Evolutionary conservation across 768 basidiomycete genomes (phyloP).

Genomic region (Grammothele lineata): DNA sequence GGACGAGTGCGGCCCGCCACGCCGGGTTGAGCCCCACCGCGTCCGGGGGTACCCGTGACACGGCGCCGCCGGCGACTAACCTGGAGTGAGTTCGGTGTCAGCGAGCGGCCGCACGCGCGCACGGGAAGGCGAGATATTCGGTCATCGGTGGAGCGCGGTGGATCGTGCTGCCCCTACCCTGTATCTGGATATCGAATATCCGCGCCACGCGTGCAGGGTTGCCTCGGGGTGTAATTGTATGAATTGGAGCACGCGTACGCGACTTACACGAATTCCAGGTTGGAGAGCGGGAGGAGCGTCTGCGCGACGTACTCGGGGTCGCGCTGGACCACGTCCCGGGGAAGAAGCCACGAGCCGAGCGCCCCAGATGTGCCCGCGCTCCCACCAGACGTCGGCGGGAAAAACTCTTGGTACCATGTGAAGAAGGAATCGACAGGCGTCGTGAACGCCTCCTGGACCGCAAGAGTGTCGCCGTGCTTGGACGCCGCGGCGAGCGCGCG

Average conservation of each 20-base stretch:
- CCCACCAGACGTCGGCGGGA: constrained; percentile 1
- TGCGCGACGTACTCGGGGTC: constrained; percentile 14
- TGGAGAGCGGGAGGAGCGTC: constrained; percentile 10
- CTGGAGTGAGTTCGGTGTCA: constrained; percentile 20
- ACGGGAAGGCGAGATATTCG: no score
- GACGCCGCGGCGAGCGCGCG: constrained; percentile 16
- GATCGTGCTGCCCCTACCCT: no score
- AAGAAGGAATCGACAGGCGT: constrained; percentile 17
- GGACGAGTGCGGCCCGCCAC: constrained; percentile 40
- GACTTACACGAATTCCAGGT: constrained; percentile 12
- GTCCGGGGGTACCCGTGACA: constrained; percentile 32
- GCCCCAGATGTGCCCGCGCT: constrained; percentile 8
- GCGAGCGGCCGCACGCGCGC: neutral
- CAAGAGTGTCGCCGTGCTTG: constrained; percentile 16
- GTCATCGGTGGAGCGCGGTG: no score
- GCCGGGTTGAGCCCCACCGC: constrained; percentile 43
- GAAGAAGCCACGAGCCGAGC: constrained; percentile 20
- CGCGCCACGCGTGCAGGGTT: no score
- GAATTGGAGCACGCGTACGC: no score
- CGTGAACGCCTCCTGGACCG: constrained; percentile 6
- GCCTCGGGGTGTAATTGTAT: no score
- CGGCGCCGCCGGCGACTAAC: constrained; percentile 41
- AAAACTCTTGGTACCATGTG: constrained; percentile 10
- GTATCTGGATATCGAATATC: no score
- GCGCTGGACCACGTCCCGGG: constrained; percentile 14